These are phyloP conservation scores for Xylaria sp. DNA, from an alignment of 2,329 filamentous ascomycete species.

Conservation along the genomic window DNA sequence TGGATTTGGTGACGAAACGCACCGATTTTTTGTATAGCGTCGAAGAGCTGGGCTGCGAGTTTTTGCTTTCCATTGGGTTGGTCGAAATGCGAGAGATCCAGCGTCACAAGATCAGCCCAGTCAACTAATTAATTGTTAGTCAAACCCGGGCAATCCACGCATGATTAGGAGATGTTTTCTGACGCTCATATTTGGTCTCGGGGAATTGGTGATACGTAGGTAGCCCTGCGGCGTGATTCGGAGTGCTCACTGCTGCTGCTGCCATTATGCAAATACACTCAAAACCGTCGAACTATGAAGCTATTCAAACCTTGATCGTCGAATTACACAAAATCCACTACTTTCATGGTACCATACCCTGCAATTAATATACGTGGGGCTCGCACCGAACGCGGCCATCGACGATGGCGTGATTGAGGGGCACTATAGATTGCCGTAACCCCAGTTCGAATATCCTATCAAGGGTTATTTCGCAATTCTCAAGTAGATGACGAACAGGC, in stretches of 20 bases:
- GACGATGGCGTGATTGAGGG: slow-evolving; percentile 40
- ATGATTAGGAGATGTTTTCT: slow-evolving; percentile 18
- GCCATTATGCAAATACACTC: slow-evolving; percentile 34
- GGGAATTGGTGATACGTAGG: slow-evolving; percentile 50
- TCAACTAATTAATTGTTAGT: slow-evolving; percentile 44
- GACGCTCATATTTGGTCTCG: slow-evolving; percentile 51
- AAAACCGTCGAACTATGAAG: slow-evolving; percentile 7
- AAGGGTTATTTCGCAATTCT: slow-evolving; percentile 27
- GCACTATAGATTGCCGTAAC: slow-evolving; percentile 16
- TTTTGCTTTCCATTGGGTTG: slow-evolving; percentile 63
- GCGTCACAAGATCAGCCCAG: slow-evolving; percentile 67
- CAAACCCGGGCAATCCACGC: neutral
- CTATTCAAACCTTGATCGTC: neutral
- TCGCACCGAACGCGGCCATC: slow-evolving; percentile 19
- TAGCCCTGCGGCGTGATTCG: slow-evolving; percentile 34
- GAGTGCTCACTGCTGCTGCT: slow-evolving; percentile 33
- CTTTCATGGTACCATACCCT: slow-evolving; percentile 14
- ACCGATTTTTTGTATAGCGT: slow-evolving; percentile 60
- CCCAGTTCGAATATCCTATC: slow-evolving; percentile 4
- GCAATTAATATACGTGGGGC: slow-evolving; percentile 21
- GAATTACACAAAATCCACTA: neutral
- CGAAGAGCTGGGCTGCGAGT: slow-evolving; percentile 63
- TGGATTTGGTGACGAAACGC: neutral
- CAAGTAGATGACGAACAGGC: slow-evolving; percentile 32
- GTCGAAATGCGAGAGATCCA: slow-evolving; percentile 65